Evolutionary conservation across 2,329 filamentous ascomycete genomes (phyloP).

Genomic region (Lachnellula cervina): DNA sequence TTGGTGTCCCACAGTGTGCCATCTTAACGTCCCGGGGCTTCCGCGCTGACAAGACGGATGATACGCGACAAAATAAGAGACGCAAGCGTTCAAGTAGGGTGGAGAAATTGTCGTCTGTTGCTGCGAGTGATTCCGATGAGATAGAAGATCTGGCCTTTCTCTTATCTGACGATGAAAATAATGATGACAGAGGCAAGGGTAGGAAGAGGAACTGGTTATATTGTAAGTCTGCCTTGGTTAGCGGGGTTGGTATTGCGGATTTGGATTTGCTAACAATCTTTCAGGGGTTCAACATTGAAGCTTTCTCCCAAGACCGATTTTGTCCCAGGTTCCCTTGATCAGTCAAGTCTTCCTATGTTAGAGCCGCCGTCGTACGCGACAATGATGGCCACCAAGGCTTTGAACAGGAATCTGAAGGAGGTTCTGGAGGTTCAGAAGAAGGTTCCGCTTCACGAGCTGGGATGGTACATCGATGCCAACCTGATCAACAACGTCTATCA

Average conservation of each 20-base stretch:
- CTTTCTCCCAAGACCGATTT: conserved; percentile 49
- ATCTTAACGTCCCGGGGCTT: conserved; percentile 26
- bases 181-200: conserved; percentile 6
- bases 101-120: background rate
- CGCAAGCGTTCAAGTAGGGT: conserved; percentile 9
- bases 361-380: conserved; percentile 61
- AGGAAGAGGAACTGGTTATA: conserved; percentile 5
- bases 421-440: conserved; percentile 60
- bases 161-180: conserved; percentile 31
- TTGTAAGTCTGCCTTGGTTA: conserved; percentile 9
- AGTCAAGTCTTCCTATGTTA: conserved; percentile 59
- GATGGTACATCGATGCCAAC: conserved; percentile 74
- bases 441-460: conserved; percentile 60
- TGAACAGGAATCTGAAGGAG: conserved; percentile 60
- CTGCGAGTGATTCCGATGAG: conserved; percentile 25
- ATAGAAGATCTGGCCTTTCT: conserved; percentile 37
- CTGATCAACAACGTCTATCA: conserved; percentile 63
- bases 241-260: background rate
- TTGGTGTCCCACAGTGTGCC: conserved; percentile 28
- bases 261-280: background rate
- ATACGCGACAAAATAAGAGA: conserved; percentile 11
- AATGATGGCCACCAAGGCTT: conserved; percentile 51
- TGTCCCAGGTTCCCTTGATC: conserved; percentile 60
- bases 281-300: background rate
- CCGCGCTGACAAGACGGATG: conserved; percentile 11